Conservation (phyloP, 192 early-diverging fungal species). For the Rhizophagus sp. region DNA sequence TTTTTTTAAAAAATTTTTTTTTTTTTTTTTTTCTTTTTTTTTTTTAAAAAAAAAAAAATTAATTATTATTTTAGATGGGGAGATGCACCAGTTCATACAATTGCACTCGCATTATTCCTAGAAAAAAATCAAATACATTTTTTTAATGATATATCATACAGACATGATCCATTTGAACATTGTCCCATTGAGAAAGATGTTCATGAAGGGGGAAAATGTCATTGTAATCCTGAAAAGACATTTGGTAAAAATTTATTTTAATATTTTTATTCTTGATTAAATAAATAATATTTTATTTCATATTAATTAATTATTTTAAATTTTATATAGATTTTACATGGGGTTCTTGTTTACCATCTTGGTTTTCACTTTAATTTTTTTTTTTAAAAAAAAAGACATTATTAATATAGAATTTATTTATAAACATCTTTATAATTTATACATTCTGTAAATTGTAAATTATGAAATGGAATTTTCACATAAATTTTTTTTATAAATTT, state of each 20-base stretch:
- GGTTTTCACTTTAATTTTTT: background rate
- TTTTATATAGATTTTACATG: background rate
- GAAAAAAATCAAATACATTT: slow-evolving; percentile 69
- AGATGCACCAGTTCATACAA: slow-evolving; percentile 75
- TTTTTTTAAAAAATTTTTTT: no score
- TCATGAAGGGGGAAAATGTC: slow-evolving; percentile 46
- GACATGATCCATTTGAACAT: slow-evolving; percentile 68
- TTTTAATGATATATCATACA: slow-evolving; percentile 75
- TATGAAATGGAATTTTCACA: no score
- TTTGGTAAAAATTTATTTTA: slow-evolving; percentile 42
- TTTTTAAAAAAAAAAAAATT: background rate
- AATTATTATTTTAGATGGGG: slow-evolving; percentile 55
- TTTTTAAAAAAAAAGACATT: background rate
- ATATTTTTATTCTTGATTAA: background rate
- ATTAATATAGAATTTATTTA: background rate
- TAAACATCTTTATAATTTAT: background rate
- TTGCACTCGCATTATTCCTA: slow-evolving; percentile 64
- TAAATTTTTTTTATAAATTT: no score
- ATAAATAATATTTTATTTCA: background rate
- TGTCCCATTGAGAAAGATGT: slow-evolving; percentile 61
- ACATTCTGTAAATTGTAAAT: background rate
- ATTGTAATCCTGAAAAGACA: slow-evolving; percentile 51
- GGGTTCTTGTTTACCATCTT: background rate
- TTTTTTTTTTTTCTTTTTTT: background rate
- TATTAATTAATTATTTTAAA: background rate